These are phyloP conservation scores for Populus hybrid DNA, from an alignment of 441 rosid genomes.

Conservation along the genomic window DNA sequence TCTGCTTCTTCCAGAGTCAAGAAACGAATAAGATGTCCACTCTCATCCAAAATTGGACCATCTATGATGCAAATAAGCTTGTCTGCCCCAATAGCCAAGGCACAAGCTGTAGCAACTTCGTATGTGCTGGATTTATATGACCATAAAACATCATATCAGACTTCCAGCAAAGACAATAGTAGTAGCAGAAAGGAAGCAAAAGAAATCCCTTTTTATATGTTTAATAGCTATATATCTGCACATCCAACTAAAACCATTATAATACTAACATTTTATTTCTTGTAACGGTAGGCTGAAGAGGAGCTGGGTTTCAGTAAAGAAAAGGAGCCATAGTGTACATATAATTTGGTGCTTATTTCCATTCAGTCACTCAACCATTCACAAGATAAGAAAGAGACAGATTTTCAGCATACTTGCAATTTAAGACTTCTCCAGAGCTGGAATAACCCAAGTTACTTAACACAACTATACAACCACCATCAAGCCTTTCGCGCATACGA, in stretches of 20 bases:
- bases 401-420: slow-evolving; percentile 79
- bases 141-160: slow-evolving; percentile 9
- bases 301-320: not conserved
- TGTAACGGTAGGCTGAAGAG: slow-evolving; percentile 4
- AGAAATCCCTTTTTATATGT: not conserved
- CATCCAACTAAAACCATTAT: not conserved
- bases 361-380: not conserved
- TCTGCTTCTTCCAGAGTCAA: slow-evolving; percentile 93
- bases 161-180: not conserved
- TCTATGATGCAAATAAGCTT: slow-evolving; percentile 90
- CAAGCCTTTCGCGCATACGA: slow-evolving; percentile 87
- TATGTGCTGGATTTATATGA: slow-evolving; percentile 62
- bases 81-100: slow-evolving; percentile 89
- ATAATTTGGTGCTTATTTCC: not conserved
- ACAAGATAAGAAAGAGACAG: not conserved
- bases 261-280: not conserved
- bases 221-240: not conserved
- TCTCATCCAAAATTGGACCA: slow-evolving; percentile 86
- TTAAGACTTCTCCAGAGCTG: slow-evolving; percentile 93
- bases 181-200: not conserved
- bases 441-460: slow-evolving; percentile 92
- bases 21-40: slow-evolving; percentile 74
- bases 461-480: slow-evolving; percentile 73
- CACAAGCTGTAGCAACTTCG: slow-evolving; percentile 98
- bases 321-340: not conserved